Conservation (phyloP, 2,329 filamentous ascomycete genomes). For the Fusarium equiseti region DNA sequence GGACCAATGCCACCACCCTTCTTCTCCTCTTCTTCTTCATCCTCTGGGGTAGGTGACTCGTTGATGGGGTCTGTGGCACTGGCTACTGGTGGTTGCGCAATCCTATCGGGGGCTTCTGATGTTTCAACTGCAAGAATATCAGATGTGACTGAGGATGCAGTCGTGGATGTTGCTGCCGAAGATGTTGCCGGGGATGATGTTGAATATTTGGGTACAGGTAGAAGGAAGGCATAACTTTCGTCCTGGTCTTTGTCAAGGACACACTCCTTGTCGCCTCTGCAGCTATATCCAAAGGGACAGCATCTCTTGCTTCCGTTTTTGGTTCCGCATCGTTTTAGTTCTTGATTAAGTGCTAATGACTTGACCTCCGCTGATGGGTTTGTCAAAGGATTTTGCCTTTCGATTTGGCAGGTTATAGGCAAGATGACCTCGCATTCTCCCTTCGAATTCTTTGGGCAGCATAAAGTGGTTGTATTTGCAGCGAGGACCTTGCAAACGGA, state of each 20-base stretch:
- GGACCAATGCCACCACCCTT: constrained; percentile 22
- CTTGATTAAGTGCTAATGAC: constrained; percentile 35
- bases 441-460: constrained; percentile 40
- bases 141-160: constrained; percentile 6
- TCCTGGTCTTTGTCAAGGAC: constrained; percentile 41
- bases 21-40: constrained; percentile 17
- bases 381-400: constrained; percentile 32
- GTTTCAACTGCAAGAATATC: constrained; percentile 36
- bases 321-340: constrained; percentile 38
- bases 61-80: constrained; percentile 14
- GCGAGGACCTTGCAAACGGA: constrained; percentile 42
- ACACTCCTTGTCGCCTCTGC: constrained; percentile 33
- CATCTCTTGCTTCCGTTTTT: constrained; percentile 33
- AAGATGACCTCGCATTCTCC: constrained; percentile 36
- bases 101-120: constrained; percentile 29
- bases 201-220: constrained; percentile 31
- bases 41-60: constrained; percentile 20
- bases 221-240: constrained; percentile 37
- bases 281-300: constrained; percentile 47
- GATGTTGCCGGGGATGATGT: constrained; percentile 22
- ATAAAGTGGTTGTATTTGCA: constrained; percentile 45
- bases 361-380: constrained; percentile 39
- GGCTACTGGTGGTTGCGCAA: constrained; percentile 22
- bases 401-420: constrained; percentile 42
- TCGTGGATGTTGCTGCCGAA: constrained; percentile 16